A percentile compares a stretch with the other conserved stretches of the same genome.
Conservation (phyloP, 1,139 yeast species). For the Pichia sp. region DNA sequence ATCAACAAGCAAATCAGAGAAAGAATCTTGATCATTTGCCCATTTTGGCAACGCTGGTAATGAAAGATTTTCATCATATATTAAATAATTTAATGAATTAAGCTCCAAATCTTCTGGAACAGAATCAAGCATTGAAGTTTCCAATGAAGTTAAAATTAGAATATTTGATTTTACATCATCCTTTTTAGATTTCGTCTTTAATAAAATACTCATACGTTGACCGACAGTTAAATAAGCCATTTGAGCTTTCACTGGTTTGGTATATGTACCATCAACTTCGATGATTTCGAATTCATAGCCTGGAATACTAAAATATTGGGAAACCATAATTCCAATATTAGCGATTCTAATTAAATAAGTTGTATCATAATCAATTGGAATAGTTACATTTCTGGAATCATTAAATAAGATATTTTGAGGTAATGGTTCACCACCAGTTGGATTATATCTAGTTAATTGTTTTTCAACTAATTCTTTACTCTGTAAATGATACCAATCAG, state of each 20-base stretch:
- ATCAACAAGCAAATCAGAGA: conserved; percentile 29
- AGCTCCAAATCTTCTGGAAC: conserved; percentile 45
- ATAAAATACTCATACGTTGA: conserved; percentile 60
- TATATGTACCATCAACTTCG: conserved; percentile 68
- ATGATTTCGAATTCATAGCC: conserved; percentile 63
- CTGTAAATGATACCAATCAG: conserved; percentile 58
- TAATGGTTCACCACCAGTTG: conserved; percentile 79
- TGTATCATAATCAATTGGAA: conserved; percentile 52
- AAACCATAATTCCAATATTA: conserved; percentile 65
- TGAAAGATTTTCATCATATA: conserved; percentile 37
- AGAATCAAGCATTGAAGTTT: conserved; percentile 59
- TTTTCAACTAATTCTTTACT: conserved; percentile 38
- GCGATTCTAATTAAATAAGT: conserved; percentile 58
- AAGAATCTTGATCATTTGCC: conserved; percentile 21
- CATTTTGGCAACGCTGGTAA: conserved; percentile 15
- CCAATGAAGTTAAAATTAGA: conserved; percentile 58
- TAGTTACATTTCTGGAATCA: conserved; percentile 52
- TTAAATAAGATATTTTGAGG: conserved; percentile 62
- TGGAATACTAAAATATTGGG: conserved; percentile 62
- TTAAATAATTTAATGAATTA: conserved; percentile 48
- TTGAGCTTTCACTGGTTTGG: conserved; percentile 51
- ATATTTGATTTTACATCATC: conserved; percentile 41
- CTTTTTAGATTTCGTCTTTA: conserved; percentile 40
- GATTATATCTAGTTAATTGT: conserved; percentile 59
- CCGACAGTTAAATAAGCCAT: conserved; percentile 62